phyloP scores from a whole-genome alignment of 768 basidiomycete species.

The Leucocoprinus birnbaumii region DNA sequence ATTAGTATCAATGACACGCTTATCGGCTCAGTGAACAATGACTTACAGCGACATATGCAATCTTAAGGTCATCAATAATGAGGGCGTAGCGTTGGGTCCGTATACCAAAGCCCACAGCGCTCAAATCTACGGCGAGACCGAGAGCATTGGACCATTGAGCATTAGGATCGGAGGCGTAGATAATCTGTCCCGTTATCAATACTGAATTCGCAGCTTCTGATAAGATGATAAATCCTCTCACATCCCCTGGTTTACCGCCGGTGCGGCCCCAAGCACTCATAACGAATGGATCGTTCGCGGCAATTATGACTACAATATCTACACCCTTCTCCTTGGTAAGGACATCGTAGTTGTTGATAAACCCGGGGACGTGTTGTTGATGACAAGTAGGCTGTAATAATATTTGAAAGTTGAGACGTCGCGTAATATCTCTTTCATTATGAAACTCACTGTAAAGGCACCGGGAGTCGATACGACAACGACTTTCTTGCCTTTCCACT shows the following conservation, averaged over 20 bases:
- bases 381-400: slow-evolving; percentile 57
- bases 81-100: slow-evolving; percentile 64
- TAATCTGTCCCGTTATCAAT: slow-evolving; percentile 38
- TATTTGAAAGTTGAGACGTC: slow-evolving; percentile 17
- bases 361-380: slow-evolving; percentile 58
- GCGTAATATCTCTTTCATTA: neutral
- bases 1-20: neutral
- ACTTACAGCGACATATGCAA: slow-evolving; percentile 60
- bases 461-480: slow-evolving; percentile 78
- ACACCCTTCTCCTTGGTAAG: slow-evolving; percentile 79
- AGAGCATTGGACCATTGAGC: slow-evolving; percentile 55
- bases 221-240: slow-evolving; percentile 15
- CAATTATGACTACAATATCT: slow-evolving; percentile 66
- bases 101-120: slow-evolving; percentile 44
- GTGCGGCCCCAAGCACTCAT: slow-evolving; percentile 63
- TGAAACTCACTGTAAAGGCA: slow-evolving; percentile 65
- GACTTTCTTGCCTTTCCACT: slow-evolving; percentile 82
- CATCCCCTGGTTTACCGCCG: slow-evolving; percentile 67
- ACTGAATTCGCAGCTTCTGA: neutral
- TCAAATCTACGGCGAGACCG: slow-evolving; percentile 53
- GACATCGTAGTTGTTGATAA: slow-evolving; percentile 59
- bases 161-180: slow-evolving; percentile 52
- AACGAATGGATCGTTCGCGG: slow-evolving; percentile 81
- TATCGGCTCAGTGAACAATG: slow-evolving; percentile 4
- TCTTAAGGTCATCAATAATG: slow-evolving; percentile 66